Base-by-base conservation (phyloP, 306 rosid species). In the Fragaria nilgerrensis region DNA sequence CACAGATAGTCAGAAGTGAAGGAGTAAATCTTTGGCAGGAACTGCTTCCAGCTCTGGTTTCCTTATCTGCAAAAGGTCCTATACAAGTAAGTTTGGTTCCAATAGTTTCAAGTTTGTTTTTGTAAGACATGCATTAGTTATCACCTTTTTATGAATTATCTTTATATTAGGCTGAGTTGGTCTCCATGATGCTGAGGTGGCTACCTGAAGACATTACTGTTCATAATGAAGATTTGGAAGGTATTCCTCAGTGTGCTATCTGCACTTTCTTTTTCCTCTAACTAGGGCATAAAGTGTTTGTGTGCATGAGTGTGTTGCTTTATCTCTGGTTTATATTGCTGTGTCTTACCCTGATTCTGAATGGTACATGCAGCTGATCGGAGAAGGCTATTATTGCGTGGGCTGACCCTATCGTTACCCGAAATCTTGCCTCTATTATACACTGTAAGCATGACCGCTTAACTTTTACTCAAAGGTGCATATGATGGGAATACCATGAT, bases 181-280 rank as follows among this genome's bases (percentile, higher is more conserved):
- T 95, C 69, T 85, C 96, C 25, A 95, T 95, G 97, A 87, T 83
- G 94, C 89, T 95, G 82, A 89, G 97, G 89, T 95, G 99, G 99
- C 97, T 95, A 82, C 99, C 98, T 73, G 99, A 95, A 86, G 99
- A 95, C 76, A 91, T 92, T 83, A 89, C 97, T 2, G 96, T 95
- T 83, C 97, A 95, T 83, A 90, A 95, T 84, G 99, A 95, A 85
- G 99, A 95, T 85, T 86, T 95, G 78, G 99, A 95, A 92, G 99
- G 99, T 95, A 75, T 82, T 19, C 79, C 71, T 53, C 70, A 64
- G 23, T 71, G 15, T 52, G 29, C 56, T 76, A 80, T 76, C 71
- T 74, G 55, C 61, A 11, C 32, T 45, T 27, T 63, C 12, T 62
- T 58, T 78, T 37, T 25, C 79, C 58, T 76, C 44, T 61, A 49